Evolutionary conservation across 2,329 filamentous ascomycete genomes (phyloP).

Genomic region (Trichoderma polysporum): DNA sequence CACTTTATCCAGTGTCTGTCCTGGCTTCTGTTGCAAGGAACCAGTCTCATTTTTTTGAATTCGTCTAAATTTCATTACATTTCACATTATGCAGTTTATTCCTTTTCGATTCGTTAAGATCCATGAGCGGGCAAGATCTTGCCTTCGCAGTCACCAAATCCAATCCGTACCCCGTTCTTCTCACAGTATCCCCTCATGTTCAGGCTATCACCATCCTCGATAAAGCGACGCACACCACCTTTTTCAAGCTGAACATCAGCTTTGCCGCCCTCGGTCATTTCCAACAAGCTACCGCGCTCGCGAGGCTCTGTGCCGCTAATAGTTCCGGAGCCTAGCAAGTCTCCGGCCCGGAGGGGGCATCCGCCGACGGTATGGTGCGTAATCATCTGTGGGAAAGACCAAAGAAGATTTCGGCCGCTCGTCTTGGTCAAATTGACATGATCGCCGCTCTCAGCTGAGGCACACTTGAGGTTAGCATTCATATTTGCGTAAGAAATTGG

Average conservation of each 20-base stretch:
- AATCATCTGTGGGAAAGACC: slow-evolving; percentile 82
- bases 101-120: background rate
- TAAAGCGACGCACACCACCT: slow-evolving; percentile 67
- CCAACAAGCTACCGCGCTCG: slow-evolving; percentile 67
- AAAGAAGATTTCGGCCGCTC: slow-evolving; percentile 56
- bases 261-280: slow-evolving; percentile 71
- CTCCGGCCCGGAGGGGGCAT: slow-evolving; percentile 71
- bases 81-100: background rate
- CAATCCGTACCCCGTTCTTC: slow-evolving; percentile 65
- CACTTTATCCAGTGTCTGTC: background rate
- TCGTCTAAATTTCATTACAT: background rate
- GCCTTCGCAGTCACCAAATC: slow-evolving; percentile 62
- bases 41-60: background rate
- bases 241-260: slow-evolving; percentile 58
- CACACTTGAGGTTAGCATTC: background rate
- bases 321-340: slow-evolving; percentile 75
- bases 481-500: background rate
- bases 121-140: slow-evolving; percentile 21
- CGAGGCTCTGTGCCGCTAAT: slow-evolving; percentile 65
- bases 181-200: slow-evolving; percentile 66
- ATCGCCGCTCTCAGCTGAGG: slow-evolving; percentile 33
- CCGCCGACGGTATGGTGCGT: slow-evolving; percentile 77
- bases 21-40: background rate
- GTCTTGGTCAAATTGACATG: slow-evolving; percentile 37
- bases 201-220: slow-evolving; percentile 73